Conservation (phyloP, 108 stramenopile genomes). For the Skeletonema grethae region DNA sequence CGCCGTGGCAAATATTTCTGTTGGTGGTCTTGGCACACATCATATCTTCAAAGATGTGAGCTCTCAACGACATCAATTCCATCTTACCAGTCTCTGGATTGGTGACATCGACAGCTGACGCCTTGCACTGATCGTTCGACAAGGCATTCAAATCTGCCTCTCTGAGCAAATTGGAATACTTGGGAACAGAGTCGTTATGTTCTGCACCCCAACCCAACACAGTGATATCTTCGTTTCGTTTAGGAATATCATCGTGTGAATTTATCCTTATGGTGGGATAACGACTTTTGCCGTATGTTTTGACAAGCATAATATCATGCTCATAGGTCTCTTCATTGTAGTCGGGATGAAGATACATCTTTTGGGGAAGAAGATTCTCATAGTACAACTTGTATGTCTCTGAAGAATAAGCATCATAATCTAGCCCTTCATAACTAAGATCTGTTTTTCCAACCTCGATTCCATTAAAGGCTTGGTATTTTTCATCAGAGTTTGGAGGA, state of each 20-base stretch:
- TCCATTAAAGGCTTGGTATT: conserved; percentile 41
- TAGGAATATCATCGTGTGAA: neutral
- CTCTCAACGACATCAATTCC: neutral
- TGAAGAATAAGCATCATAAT: conserved; percentile 13
- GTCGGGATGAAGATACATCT: conserved; percentile 26
- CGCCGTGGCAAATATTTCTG: conserved; percentile 52
- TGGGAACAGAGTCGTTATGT: neutral
- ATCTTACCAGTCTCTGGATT: conserved; percentile 14
- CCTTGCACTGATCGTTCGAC: conserved; percentile 22
- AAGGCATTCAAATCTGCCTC: conserved; percentile 21
- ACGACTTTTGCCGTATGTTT: conserved; percentile 29
- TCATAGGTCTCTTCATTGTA: conserved; percentile 29
- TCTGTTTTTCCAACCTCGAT: conserved; percentile 38
- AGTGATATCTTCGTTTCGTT: conserved; percentile 9
- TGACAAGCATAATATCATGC: conserved; percentile 47
- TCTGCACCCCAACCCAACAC: conserved; percentile 44
- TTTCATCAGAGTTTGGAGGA: conserved; percentile 21
- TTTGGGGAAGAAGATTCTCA: conserved; percentile 42
- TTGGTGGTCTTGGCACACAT: conserved; percentile 49
- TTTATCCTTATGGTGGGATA: conserved; percentile 15
- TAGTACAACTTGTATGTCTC: conserved; percentile 29
- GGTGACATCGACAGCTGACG: conserved; percentile 14
- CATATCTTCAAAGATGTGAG: conserved; percentile 53
- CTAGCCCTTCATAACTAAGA: conserved; percentile 25
- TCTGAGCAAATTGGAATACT: conserved; percentile 19